Conservation (phyloP, 2,329 filamentous ascomycete species). For the Exophiala calicioides region DNA sequence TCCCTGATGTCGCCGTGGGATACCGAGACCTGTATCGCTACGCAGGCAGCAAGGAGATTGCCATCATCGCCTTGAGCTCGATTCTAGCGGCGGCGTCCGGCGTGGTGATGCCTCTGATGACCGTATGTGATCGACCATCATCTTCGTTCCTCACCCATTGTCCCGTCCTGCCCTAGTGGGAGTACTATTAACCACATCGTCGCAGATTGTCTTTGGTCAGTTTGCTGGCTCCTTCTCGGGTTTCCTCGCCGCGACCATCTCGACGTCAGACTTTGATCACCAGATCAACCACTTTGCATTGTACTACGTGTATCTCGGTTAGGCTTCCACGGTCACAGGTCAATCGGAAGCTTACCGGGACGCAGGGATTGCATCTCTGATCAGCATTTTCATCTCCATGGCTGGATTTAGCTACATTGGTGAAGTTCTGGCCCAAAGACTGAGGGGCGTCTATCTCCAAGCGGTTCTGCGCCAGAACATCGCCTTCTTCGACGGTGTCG, state of each 20-base stretch:
- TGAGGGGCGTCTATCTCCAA: conserved; percentile 77
- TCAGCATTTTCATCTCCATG: conserved; percentile 74
- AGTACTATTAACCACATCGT: neutral
- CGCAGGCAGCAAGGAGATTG: conserved; percentile 62
- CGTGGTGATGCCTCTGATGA: conserved; percentile 75
- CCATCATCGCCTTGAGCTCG: conserved; percentile 61
- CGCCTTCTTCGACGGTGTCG: conserved; percentile 86
- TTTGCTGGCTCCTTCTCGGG: conserved; percentile 70
- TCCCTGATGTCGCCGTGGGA: conserved; percentile 63
- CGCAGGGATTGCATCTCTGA: conserved; percentile 72
- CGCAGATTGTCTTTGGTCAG: conserved; percentile 66
- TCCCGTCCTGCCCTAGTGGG: neutral
- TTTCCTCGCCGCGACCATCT: conserved; percentile 55
- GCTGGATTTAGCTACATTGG: conserved; percentile 86
- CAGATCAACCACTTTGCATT: conserved; percentile 65
- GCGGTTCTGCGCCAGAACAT: conserved; percentile 85
- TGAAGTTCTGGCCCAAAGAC: conserved; percentile 74
- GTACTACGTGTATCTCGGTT: conserved; percentile 74
- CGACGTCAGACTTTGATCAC: conserved; percentile 58
- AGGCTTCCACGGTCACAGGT: no score
- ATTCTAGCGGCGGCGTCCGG: conserved; percentile 70
- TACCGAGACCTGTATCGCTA: conserved; percentile 68
- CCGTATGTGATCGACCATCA: no score
- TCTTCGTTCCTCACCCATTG: no score
- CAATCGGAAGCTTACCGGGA: no score